Conservation (phyloP, 2,329 filamentous ascomycete species). For the Cladosporium sp. region DNA sequence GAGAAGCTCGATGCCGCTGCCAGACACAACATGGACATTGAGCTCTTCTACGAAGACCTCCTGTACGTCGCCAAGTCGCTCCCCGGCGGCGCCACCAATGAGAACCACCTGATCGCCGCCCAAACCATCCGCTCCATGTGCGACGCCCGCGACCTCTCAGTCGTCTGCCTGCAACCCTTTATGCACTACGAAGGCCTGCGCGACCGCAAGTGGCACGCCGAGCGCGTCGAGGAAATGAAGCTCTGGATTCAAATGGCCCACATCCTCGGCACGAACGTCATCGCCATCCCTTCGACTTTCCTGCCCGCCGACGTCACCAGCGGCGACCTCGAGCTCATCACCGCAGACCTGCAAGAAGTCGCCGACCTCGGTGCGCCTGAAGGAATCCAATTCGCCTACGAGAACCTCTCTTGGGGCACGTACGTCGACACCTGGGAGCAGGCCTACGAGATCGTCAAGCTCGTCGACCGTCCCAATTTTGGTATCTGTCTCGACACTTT, state of each 20-base stretch:
- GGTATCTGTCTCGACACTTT: constrained; percentile 75
- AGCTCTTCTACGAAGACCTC: constrained; percentile 76
- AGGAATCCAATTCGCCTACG: constrained; percentile 66
- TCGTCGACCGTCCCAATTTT: constrained; percentile 66
- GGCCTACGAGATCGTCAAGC: constrained; percentile 63
- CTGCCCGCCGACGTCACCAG: constrained; percentile 52
- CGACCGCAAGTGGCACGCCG: constrained; percentile 55
- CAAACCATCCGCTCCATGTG: constrained; percentile 55
- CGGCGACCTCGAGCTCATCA: constrained; percentile 52
- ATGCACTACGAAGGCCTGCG: constrained; percentile 71
- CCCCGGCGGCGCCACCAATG: constrained; percentile 39
- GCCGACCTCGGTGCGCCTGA: constrained; percentile 63
- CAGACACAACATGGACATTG: constrained; percentile 65
- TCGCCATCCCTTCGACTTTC: constrained; percentile 71
- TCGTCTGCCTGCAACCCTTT: constrained; percentile 72
- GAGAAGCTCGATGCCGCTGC: constrained; percentile 66
- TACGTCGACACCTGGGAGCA: constrained; percentile 67
- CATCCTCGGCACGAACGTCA: constrained; percentile 63
- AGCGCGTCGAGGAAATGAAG: constrained; percentile 58
- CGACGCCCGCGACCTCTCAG: constrained; percentile 49
- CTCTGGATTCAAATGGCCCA: constrained; percentile 66
- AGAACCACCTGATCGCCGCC: constrained; percentile 55
- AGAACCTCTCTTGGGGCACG: constrained; percentile 69
- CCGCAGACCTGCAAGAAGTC: constrained; percentile 58
- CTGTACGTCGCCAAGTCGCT: constrained; percentile 53